Evolutionary conservation across 148 eudicot genomes (phyloP), one percentile per base, ranked within the genome.

Genomic region (Silene latifolia): DNA sequence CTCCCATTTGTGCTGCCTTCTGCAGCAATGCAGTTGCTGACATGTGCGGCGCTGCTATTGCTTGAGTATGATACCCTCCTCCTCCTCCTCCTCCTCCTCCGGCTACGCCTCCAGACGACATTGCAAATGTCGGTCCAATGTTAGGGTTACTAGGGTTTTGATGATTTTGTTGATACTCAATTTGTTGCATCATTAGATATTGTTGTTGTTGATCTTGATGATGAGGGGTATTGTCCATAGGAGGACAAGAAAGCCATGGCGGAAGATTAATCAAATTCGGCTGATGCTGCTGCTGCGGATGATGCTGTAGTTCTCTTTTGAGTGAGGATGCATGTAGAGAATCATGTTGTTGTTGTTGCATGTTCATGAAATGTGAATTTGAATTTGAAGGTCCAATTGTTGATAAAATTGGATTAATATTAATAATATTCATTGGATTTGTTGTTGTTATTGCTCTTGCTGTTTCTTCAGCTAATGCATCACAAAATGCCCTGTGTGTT

Each of bases 401-500:
- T 51, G 56, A 51, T 13, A 51, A 13, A 4, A 51, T 51, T 13
- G 56, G 56, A 51, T 51, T 51, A 51, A 51, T 13, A 51, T 51
- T 51, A 51, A 51, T 13, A 51, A 51, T 51, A 4, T 51, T 51
- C 56, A 51, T 51, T 51, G 56, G 70, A 76, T 81, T 18, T 79
- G 59, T 44, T 79, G 59, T 44, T n/a, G 74, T 69, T 12, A 84
- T 86, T 51, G 89, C 65, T 84, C 88, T 83, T 73, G 94, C 92
- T 47, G 88, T 88, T 74, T 95, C 99, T 81, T 92, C 97, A 15
- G 99, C 98, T 70, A 95, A 67, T 51, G 93, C 98, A 79, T 95
- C 99, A 73, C 99, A 95, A 63, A 95, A 95, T 63, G 98, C 98
- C 72, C 94, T 87, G 76, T 95, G 99, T 21, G 99, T 95, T 75